These are phyloP conservation scores for Malus fusca DNA, from an alignment of 306 rosid genomes.

Conservation along the genomic window DNA sequence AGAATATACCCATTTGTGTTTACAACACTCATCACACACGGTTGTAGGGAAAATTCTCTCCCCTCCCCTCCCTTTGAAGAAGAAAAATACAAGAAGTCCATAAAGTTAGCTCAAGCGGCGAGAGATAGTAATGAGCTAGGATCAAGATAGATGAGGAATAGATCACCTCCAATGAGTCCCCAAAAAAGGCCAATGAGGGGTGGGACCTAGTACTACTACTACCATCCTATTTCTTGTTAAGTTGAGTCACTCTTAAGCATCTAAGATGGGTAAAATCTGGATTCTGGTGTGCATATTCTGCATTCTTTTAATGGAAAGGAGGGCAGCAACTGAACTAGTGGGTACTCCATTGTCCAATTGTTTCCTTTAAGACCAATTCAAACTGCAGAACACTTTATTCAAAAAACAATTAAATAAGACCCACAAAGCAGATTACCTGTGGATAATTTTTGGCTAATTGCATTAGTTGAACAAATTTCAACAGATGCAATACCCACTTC, in stretches of 20 bases:
- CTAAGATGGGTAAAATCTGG: neutral
- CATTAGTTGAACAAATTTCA: neutral
- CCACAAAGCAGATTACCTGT: constrained; percentile 10
- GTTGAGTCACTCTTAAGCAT: neutral
- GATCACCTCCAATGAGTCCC: neutral
- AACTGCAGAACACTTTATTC: neutral
- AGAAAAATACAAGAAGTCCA: neutral
- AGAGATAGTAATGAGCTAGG: neutral
- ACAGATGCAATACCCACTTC: neutral
- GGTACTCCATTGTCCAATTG: neutral
- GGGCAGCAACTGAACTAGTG: neutral
- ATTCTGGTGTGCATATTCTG: neutral
- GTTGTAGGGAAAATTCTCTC: neutral
- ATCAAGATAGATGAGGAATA: too few relatives aligned
- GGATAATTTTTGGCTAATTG: constrained; percentile 11
- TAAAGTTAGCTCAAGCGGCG: neutral
- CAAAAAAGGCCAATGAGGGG: neutral
- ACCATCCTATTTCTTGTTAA: neutral
- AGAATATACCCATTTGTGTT: too few relatives aligned
- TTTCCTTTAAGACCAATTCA: neutral
- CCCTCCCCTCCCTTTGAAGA: neutral
- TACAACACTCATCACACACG: too few relatives aligned
- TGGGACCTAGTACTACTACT: neutral
- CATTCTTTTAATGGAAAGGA: neutral
- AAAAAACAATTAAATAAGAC: neutral